phyloP scores from a whole-genome alignment of 2,329 filamentous ascomycete genomes.

The Ophiostoma quercus region DNA sequence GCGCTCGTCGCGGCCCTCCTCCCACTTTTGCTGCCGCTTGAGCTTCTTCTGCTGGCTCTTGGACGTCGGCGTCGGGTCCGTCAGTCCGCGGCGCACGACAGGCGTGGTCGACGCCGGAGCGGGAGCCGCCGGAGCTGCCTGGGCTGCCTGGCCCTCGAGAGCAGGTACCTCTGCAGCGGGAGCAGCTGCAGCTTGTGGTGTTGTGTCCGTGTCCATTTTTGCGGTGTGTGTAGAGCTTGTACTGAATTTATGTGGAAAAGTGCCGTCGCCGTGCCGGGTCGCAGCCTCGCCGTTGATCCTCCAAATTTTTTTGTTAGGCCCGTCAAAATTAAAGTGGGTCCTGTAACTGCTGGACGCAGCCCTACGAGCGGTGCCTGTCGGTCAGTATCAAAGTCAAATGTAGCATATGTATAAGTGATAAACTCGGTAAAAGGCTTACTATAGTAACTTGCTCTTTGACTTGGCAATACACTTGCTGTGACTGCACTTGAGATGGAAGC shows the following conservation, averaged over 20 bases:
- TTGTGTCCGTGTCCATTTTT: conserved; percentile 19
- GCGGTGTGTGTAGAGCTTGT: not conserved
- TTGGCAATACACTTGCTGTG: not conserved
- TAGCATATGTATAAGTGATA: too few relatives aligned
- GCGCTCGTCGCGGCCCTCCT: conserved; percentile 60
- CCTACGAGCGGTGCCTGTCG: not conserved
- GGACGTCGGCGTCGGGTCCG: conserved; percentile 41
- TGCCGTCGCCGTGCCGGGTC: not conserved
- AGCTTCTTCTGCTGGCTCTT: conserved; percentile 87
- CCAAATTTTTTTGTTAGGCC: conserved; percentile 8
- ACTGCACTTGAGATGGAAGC: not conserved
- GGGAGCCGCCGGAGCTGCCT: not conserved
- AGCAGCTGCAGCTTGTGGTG: not conserved
- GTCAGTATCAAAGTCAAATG: not conserved
- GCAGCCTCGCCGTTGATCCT: conserved; percentile 2
- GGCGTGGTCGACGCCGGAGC: conserved; percentile 23
- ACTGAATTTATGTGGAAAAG: not conserved
- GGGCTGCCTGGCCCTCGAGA: not conserved
- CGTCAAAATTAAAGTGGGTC: conserved; percentile 14
- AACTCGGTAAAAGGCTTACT: not conserved
- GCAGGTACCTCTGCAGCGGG: not conserved
- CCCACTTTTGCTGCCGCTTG: conserved; percentile 67
- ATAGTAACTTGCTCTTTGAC: not conserved
- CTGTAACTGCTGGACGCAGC: not conserved
- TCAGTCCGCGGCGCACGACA: conserved; percentile 36